Conservation (phyloP, 352 stramenopile genomes). For the Albugo candida region DNA sequence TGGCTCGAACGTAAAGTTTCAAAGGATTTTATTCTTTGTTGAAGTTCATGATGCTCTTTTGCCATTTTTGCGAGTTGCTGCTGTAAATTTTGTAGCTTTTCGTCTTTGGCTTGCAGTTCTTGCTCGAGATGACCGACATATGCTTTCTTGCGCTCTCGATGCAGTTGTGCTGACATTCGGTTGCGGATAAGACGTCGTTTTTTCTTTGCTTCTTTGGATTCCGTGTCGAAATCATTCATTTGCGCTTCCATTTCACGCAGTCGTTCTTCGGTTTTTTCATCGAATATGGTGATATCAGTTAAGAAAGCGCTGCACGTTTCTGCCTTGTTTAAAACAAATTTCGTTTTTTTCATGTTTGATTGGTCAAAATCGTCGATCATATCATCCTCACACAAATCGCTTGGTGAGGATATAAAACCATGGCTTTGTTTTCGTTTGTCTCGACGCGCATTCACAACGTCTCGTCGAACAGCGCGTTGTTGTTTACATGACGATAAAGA, state of each 20-base stretch:
- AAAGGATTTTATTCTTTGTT: constrained; percentile 18
- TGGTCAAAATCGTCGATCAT: constrained; percentile 12
- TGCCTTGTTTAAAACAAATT: constrained; percentile 13
- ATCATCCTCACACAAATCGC: constrained; percentile 5
- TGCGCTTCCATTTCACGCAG: constrained; percentile 69
- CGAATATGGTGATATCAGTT: constrained; percentile 15
- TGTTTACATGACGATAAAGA: constrained; percentile 16
- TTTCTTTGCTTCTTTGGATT: constrained; percentile 82
- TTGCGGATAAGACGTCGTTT: constrained; percentile 76
- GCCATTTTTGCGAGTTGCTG: constrained; percentile 56
- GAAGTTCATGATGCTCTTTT: constrained; percentile 35
- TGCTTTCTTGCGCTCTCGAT: constrained; percentile 76
- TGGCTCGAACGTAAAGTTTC: constrained; percentile 1
- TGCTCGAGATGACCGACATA: constrained; percentile 75
- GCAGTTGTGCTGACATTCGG: constrained; percentile 75
- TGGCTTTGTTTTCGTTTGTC: constrained; percentile 57
- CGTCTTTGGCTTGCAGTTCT: constrained; percentile 63
- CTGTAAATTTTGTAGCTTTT: constrained; percentile 47
- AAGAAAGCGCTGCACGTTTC: constrained; percentile 12
- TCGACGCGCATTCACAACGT: constrained; percentile 43
- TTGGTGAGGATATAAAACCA: constrained; percentile 1
- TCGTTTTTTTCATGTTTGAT: constrained; percentile 44
- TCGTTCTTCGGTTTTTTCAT: constrained; percentile 52
- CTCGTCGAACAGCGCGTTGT: constrained; percentile 34
- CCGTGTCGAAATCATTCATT: constrained; percentile 58